Conservation (phyloP, 176 grass and related monocot species). For the Eleusine coracana region DNA sequence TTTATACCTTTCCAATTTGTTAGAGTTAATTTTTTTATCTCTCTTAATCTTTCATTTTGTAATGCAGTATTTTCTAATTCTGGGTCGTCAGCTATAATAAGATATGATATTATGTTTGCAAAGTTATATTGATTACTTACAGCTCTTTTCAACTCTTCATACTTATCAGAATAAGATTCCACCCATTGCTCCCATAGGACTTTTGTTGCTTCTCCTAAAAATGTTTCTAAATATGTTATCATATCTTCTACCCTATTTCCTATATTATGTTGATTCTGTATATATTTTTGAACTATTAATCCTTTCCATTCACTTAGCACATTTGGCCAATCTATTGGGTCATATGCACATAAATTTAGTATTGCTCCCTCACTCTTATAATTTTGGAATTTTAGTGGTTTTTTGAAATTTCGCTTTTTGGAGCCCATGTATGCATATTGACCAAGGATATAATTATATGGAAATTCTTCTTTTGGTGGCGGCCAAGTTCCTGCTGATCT, state of each 20-base stretch:
- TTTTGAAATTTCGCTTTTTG: background rate
- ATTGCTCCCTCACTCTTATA: background rate
- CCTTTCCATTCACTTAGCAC: background rate
- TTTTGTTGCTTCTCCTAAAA: background rate
- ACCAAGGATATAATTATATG: background rate
- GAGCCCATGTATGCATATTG: background rate
- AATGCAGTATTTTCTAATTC: background rate
- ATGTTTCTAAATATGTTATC: background rate
- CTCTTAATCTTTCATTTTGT: background rate
- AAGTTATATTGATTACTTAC: background rate
- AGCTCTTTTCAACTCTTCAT: background rate
- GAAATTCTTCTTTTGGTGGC: background rate
- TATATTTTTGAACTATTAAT: background rate
- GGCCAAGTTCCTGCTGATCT: background rate
- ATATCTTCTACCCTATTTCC: background rate
- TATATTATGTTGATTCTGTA: background rate
- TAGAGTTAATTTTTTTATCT: background rate
- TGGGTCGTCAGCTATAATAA: background rate
- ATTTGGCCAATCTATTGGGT: background rate
- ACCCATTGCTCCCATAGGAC: background rate
- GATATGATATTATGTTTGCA: background rate
- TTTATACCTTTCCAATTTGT: background rate
- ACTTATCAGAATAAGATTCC: background rate
- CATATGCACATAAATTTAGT: background rate
- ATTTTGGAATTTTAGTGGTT: background rate